Evolutionary conservation across 169 alveolate genomes (phyloP).

Genomic region (Besnoitia besnoiti): DNA sequence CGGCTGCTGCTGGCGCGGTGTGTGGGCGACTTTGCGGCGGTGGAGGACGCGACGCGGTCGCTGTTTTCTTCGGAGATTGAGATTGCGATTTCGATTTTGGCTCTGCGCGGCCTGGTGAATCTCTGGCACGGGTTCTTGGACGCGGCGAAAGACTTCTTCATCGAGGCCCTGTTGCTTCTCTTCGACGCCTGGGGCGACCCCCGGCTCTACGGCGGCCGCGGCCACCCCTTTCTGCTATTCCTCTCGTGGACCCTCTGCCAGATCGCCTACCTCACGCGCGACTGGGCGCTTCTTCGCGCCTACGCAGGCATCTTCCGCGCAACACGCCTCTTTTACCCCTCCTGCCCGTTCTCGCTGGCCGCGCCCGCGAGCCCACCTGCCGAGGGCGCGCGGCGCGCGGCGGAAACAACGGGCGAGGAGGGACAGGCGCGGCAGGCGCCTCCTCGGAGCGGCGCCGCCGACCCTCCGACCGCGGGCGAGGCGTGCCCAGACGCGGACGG

Average conservation of each 20-base stretch:
- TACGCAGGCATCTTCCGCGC: background rate
- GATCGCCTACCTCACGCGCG: background rate
- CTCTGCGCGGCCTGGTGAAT: slow-evolving; percentile 16
- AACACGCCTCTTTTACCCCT: slow-evolving; percentile 14
- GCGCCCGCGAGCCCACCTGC: background rate
- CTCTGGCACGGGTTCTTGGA: background rate
- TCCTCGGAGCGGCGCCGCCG: no score
- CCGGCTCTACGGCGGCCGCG: slow-evolving; percentile 25
- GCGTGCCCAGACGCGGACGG: no score
- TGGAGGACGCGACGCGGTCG: background rate
- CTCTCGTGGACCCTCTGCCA: background rate
- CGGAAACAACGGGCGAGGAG: background rate
- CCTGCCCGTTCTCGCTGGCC: background rate
- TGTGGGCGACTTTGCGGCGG: background rate
- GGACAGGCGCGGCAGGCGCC: background rate
- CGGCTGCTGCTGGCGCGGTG: background rate
- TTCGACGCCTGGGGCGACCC: slow-evolving; percentile 35
- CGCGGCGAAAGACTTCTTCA: background rate
- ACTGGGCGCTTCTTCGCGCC: slow-evolving; percentile 23
- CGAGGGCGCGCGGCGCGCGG: background rate
- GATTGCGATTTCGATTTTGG: background rate
- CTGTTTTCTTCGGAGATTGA: slow-evolving; percentile 8
- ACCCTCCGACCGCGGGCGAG: no score
- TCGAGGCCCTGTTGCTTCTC: slow-evolving; percentile 15
- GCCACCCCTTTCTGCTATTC: slow-evolving; percentile 21